phyloP scores from a whole-genome alignment of 129 eudicot genomes.

The Scalesia atractyloides region DNA sequence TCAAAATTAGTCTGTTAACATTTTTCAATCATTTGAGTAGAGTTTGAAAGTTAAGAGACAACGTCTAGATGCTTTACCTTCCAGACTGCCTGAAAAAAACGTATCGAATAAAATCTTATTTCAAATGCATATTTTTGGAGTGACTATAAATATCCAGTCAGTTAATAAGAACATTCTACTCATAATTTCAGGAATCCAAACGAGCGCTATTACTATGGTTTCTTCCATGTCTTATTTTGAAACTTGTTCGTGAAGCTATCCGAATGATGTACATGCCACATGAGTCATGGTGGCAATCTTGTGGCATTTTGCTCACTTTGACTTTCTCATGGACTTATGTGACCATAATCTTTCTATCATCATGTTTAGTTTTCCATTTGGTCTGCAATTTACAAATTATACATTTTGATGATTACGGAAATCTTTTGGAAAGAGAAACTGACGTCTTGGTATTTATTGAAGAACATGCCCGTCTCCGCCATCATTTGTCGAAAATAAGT shows the following conservation, averaged over 20 bases:
- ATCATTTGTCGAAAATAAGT: constrained; percentile 76
- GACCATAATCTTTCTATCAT: constrained; percentile 55
- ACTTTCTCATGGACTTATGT: constrained; percentile 65
- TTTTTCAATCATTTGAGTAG: too few relatives aligned
- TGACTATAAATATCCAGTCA: background rate
- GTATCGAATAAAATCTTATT: background rate
- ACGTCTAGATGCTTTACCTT: background rate
- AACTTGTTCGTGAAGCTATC: constrained; percentile 63
- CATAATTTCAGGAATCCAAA: constrained; percentile 51
- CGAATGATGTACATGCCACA: constrained; percentile 58
- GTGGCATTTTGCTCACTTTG: constrained; percentile 44
- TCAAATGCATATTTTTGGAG: background rate
- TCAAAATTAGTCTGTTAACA: too few relatives aligned
- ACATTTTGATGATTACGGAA: constrained; percentile 76
- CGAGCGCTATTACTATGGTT: constrained; percentile 62
- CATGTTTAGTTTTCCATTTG: constrained; percentile 70
- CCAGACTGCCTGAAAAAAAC: background rate
- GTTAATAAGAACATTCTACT: background rate
- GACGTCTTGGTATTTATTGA: constrained; percentile 57
- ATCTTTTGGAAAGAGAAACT: constrained; percentile 73
- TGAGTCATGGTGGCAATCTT: constrained; percentile 65
- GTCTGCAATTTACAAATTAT: constrained; percentile 80
- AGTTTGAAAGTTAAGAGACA: too few relatives aligned
- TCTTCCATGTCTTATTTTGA: constrained; percentile 68
- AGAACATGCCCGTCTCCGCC: constrained; percentile 69